Conservation (phyloP, 176 grass and related monocot species). For the Echinochloa phyllopogon region DNA sequence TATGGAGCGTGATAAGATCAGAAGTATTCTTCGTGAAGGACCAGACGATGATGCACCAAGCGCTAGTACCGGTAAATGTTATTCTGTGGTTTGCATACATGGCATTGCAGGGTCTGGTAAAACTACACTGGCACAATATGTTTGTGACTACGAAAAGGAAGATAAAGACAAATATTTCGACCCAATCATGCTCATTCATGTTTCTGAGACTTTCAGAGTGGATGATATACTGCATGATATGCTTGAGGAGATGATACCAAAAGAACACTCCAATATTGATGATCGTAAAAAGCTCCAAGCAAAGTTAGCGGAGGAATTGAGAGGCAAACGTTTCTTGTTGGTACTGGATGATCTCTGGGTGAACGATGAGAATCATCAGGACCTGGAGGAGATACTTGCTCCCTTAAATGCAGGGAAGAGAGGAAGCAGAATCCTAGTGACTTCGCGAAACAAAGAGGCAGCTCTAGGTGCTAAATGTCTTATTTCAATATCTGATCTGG, state of each 20-base stretch:
- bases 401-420: background rate
- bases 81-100: slow-evolving; percentile 23
- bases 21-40: background rate
- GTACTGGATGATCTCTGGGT: slow-evolving; percentile 54
- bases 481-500: background rate
- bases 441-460: background rate
- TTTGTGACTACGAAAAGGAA: background rate
- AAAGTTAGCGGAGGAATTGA: background rate
- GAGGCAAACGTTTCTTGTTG: slow-evolving; percentile 27
- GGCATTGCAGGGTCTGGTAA: slow-evolving; percentile 19
- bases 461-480: background rate
- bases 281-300: background rate
- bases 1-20: background rate
- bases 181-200: background rate
- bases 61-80: slow-evolving; percentile 3
- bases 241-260: background rate
- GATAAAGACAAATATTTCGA: background rate
- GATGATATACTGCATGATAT: background rate
- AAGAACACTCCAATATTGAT: background rate
- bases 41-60: background rate
- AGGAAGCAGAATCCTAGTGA: slow-evolving; percentile 47
- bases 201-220: background rate
- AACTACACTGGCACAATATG: slow-evolving; percentile 40
- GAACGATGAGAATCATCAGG: background rate
- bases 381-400: too few relatives aligned